A percentile compares a stretch with the other conserved stretches of the same genome.
Conservation (phyloP, 208 protist species). For the Perkinsela sp. region DNA sequence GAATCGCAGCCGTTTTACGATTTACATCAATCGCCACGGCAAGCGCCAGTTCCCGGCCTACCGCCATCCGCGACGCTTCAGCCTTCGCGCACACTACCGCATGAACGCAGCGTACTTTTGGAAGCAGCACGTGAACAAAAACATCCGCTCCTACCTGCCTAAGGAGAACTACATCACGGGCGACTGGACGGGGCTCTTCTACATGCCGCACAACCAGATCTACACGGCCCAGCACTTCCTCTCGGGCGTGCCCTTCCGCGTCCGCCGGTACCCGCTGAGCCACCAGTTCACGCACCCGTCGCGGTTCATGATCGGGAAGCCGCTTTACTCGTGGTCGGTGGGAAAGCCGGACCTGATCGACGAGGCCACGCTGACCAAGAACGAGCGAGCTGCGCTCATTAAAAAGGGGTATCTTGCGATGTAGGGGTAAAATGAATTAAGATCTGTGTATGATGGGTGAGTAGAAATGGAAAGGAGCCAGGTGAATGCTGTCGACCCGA, state of each 20-base stretch:
- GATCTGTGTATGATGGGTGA: too few species aligned
- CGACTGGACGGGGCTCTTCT: constrained; percentile 66
- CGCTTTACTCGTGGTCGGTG: constrained; percentile 44
- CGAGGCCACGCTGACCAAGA: constrained; percentile 64
- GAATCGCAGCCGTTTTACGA: background rate
- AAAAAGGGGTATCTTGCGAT: background rate
- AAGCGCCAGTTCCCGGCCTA: background rate
- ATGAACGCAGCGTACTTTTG: background rate
- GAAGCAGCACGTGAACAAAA: background rate
- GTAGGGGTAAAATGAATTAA: too few species aligned
- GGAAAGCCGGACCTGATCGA: constrained; percentile 61
- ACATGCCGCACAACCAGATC: constrained; percentile 50
- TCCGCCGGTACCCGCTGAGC: constrained; percentile 53
- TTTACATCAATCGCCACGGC: background rate
- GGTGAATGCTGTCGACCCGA: too few species aligned
- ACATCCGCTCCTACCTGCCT: constrained; percentile 16
- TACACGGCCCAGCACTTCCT: constrained; percentile 60
- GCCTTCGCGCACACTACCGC: background rate
- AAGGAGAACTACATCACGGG: constrained; percentile 66
- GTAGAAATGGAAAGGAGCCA: too few species aligned
- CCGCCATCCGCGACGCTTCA: background rate
- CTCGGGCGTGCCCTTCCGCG: constrained; percentile 35
- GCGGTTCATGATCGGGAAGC: constrained; percentile 58
- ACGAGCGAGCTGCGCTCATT: constrained; percentile 15
- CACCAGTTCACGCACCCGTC: constrained; percentile 53